phyloP scores from a whole-genome alignment of 768 basidiomycete genomes.

The Hemileccinum impolitum region DNA sequence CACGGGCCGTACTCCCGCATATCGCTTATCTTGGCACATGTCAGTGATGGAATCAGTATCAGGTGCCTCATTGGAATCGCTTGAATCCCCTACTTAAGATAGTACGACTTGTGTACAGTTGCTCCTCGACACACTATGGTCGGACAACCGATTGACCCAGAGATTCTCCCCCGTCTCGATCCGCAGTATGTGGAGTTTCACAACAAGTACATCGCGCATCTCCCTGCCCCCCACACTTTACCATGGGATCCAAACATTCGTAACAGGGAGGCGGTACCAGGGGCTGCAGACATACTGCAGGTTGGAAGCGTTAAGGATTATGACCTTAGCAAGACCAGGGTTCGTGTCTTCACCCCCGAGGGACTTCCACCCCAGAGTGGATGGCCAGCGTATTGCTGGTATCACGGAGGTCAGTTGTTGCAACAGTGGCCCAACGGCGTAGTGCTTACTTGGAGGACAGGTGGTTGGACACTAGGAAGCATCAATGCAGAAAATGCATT shows the following conservation, averaged over 20 bases:
- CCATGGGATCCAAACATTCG: conserved; percentile 63
- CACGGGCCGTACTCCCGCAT: conserved; percentile 4
- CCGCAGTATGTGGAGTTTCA: conserved; percentile 67
- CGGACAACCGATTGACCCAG: conserved; percentile 57
- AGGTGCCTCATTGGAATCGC: not conserved
- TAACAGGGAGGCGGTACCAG: conserved; percentile 49
- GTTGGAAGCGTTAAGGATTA: conserved; percentile 57
- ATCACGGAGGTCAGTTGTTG: conserved; percentile 58
- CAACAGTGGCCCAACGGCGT: not conserved
- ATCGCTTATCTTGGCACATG: conserved; percentile 2
- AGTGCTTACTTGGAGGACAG: conserved; percentile 30
- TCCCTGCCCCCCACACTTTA: conserved; percentile 50
- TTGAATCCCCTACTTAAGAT: conserved; percentile 12
- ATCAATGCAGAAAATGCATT: conserved; percentile 61
- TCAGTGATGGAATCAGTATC: not conserved
- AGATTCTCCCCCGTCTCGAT: conserved; percentile 54
- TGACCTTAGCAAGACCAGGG: conserved; percentile 46
- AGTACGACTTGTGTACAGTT: not conserved
- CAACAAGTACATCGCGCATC: conserved; percentile 43
- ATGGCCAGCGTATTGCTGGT: conserved; percentile 73
- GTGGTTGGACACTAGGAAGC: conserved; percentile 75
- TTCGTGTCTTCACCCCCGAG: conserved; percentile 63
- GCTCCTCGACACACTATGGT: conserved; percentile 14
- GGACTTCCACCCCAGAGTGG: conserved; percentile 47
- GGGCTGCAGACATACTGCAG: conserved; percentile 50